Conservation (phyloP, 208 protist genomes). For the Trypanosoma brucei region DNA sequence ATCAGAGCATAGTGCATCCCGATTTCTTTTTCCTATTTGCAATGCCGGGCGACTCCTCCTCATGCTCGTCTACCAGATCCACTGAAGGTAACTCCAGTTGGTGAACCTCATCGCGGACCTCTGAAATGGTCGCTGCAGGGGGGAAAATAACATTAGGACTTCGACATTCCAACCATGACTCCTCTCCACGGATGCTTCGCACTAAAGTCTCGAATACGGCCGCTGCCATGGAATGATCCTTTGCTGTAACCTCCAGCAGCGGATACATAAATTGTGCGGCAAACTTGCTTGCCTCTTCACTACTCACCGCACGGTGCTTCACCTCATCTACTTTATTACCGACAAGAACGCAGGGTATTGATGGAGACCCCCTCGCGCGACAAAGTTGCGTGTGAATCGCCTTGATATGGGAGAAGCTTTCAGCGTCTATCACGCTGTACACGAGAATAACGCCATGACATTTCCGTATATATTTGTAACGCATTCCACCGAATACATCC, state of each 20-base stretch:
- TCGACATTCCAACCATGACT: background rate
- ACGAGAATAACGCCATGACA: constrained; percentile 57
- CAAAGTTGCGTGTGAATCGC: constrained; percentile 31
- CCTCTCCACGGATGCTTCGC: constrained; percentile 27
- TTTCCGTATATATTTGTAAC: constrained; percentile 41
- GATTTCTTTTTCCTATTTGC: too few species aligned
- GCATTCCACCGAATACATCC: constrained; percentile 85
- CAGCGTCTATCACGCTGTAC: constrained; percentile 68
- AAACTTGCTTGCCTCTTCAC: constrained; percentile 33
- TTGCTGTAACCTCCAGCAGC: constrained; percentile 75
- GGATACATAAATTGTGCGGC: constrained; percentile 32
- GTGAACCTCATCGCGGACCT: too few species aligned
- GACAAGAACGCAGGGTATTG: constrained; percentile 43
- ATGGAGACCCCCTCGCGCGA: constrained; percentile 4
- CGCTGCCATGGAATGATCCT: constrained; percentile 36
- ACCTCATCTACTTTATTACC: constrained; percentile 62
- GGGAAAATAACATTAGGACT: background rate
- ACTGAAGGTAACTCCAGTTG: too few species aligned
- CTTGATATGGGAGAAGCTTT: constrained; percentile 60
- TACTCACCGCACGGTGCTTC: constrained; percentile 33
- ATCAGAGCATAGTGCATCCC: too few species aligned
- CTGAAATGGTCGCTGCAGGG: background rate
- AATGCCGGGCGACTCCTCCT: too few species aligned
- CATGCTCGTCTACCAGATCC: too few species aligned
- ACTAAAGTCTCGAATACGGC: constrained; percentile 47